These are phyloP conservation scores for Ogataea polymorpha DNA, from an alignment of 805 yeast genomes.

Conservation along the genomic window DNA sequence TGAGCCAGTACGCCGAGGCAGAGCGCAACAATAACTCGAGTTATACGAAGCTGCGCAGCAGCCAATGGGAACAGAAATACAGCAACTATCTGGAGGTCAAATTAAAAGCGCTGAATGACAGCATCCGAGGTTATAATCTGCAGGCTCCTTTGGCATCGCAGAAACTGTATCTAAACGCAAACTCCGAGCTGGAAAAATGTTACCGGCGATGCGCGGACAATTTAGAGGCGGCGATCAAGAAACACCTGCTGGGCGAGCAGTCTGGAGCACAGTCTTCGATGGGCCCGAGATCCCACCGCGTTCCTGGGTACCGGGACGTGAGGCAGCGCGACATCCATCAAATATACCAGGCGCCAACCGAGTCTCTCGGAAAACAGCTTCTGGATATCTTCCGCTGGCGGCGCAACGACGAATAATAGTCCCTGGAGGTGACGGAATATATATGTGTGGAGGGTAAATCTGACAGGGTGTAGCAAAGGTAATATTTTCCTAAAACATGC, in stretches of 20 bases:
- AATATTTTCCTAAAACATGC: slow-evolving; percentile 1
- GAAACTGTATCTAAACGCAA: slow-evolving; percentile 45
- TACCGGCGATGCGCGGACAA: slow-evolving; percentile 33
- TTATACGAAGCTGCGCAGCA: slow-evolving; percentile 18
- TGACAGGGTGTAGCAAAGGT: slow-evolving; percentile 5
- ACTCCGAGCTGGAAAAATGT: slow-evolving; percentile 41
- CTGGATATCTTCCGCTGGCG: slow-evolving; percentile 20
- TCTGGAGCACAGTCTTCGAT: background rate
- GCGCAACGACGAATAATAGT: slow-evolving; percentile 1
- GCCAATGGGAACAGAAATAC: slow-evolving; percentile 39
- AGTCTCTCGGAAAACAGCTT: slow-evolving; percentile 30
- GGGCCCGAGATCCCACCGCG: background rate
- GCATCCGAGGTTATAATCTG: slow-evolving; percentile 54
- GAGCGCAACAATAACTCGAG: slow-evolving; percentile 14
- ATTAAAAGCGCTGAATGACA: slow-evolving; percentile 43
- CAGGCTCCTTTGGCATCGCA: slow-evolving; percentile 65
- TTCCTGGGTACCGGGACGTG: slow-evolving; percentile 16
- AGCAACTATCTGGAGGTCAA: slow-evolving; percentile 32
- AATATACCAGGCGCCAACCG: slow-evolving; percentile 30
- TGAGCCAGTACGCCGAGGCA: slow-evolving; percentile 19
- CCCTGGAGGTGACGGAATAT: background rate
- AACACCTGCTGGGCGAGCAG: slow-evolving; percentile 18
- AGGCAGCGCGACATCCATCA: slow-evolving; percentile 19
- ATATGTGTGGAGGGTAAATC: background rate
- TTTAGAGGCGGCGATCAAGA: slow-evolving; percentile 21